Conservation (phyloP, 495 filamentous ascomycete genomes). For the Stereocaulon alpinum region DNA sequence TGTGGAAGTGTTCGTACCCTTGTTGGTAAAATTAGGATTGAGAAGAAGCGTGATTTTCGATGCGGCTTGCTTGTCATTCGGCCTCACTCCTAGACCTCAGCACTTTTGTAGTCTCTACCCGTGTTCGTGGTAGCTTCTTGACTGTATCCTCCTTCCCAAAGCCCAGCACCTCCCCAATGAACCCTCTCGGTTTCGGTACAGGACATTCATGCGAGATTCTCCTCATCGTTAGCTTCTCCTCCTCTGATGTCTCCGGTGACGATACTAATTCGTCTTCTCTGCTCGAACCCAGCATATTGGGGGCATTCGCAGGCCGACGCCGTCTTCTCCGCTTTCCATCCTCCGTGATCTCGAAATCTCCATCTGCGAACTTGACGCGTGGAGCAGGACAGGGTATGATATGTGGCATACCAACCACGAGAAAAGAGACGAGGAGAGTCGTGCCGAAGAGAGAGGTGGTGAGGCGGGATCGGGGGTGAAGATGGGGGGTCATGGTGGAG, state of each 20-base stretch:
- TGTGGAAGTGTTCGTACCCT: no score
- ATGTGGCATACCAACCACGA: conserved; percentile 86
- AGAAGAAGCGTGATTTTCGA: no score
- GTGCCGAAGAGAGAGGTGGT: conserved; percentile 88
- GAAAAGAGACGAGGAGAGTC: conserved; percentile 83
- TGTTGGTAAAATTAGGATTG: no score
- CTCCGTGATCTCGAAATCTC: conserved; percentile 43
- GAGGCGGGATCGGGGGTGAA: conserved; percentile 84
- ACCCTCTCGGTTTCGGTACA: conserved; percentile 70
- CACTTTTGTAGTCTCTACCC: background rate
- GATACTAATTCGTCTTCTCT: conserved; percentile 26
- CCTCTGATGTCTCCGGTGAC: conserved; percentile 13
- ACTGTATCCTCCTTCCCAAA: conserved; percentile 35
- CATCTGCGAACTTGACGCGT: conserved; percentile 62
- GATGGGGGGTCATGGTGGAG: conserved; percentile 65
- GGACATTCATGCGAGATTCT: conserved; percentile 51
- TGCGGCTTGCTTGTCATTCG: background rate
- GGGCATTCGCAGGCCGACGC: background rate
- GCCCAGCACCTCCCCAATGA: conserved; percentile 64
- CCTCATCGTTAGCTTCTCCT: conserved; percentile 23
- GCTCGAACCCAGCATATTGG: conserved; percentile 34
- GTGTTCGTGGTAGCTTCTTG: background rate
- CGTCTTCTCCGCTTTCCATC: conserved; percentile 31
- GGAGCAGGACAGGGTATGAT: conserved; percentile 86
- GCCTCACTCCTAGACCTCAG: background rate